These are phyloP conservation scores for Irpex sp. DNA, from an alignment of 1,284 basidiomycete genomes.

Conservation along the genomic window DNA sequence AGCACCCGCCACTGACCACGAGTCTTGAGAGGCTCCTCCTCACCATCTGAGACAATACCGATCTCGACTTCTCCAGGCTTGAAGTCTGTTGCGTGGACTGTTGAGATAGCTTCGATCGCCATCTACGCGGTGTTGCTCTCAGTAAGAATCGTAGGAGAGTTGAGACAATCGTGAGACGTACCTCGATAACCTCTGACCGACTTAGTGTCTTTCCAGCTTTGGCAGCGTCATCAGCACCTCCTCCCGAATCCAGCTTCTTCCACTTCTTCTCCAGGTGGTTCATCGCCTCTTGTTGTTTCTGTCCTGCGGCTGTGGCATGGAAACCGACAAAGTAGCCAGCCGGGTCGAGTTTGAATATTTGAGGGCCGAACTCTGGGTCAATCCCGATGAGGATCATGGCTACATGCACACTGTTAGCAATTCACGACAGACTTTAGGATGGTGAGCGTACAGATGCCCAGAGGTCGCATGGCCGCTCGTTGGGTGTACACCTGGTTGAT, in stretches of 20 bases:
- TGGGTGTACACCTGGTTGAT: slow-evolving; percentile 99
- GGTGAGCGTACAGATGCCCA: slow-evolving; percentile 81
- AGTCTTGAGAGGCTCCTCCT: slow-evolving; percentile 64
- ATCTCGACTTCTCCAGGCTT: slow-evolving; percentile 89
- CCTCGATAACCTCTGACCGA: slow-evolving; percentile 80
- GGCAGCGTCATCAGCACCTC: slow-evolving; percentile 60
- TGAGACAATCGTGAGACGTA: slow-evolving; percentile 28
- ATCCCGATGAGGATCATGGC: slow-evolving; percentile 96
- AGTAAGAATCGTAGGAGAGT: background rate
- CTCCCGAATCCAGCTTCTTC: slow-evolving; percentile 60
- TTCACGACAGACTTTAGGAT: background rate
- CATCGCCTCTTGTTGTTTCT: slow-evolving; percentile 99
- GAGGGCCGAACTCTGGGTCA: slow-evolving; percentile 88
- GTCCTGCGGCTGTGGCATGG: slow-evolving; percentile 93
- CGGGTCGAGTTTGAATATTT: slow-evolving; percentile 97
- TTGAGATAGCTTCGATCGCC: slow-evolving; percentile 93
- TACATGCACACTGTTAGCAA: slow-evolving; percentile 27
- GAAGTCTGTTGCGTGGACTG: slow-evolving; percentile 92
- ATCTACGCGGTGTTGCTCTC: slow-evolving; percentile 46
- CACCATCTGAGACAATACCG: slow-evolving; percentile 72
- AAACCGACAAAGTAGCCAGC: slow-evolving; percentile 99
- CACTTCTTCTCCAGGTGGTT: slow-evolving; percentile 99
- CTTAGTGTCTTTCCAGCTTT: slow-evolving; percentile 64
- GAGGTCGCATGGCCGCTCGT: slow-evolving; percentile 93
- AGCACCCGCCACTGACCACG: slow-evolving; percentile 82